Percentiles rank a stretch among this genome's conserved stretches.
Conservation (phyloP, 257 asterid genomes). For the Fraxinus pennsylvanica region DNA sequence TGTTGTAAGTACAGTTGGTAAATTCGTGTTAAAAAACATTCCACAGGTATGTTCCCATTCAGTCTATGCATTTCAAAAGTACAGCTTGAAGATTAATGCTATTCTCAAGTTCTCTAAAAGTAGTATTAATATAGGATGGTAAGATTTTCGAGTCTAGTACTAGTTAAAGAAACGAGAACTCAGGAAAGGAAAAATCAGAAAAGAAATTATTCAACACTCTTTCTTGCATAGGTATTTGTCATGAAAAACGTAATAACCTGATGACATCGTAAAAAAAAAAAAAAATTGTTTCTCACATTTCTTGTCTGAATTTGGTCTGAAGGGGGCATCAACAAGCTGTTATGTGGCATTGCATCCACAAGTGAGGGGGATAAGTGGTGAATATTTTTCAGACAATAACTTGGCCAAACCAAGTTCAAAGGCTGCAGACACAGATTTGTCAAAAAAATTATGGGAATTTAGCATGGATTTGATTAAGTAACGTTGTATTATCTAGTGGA, state of each 20-base stretch:
- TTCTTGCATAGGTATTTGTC: neutral
- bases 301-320: neutral
- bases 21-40: slow-evolving; percentile 49
- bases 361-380: slow-evolving; percentile 62
- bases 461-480: slow-evolving; percentile 48
- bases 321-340: slow-evolving; percentile 88
- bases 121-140: neutral
- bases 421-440: slow-evolving; percentile 54
- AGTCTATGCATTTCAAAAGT: neutral
- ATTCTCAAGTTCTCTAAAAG: neutral
- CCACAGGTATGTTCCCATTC: slow-evolving; percentile 44
- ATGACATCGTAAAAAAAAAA: neutral
- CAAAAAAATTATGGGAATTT: slow-evolving; percentile 72
- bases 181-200: neutral
- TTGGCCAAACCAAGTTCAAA: slow-evolving; percentile 39
- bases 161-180: neutral
- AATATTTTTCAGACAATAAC: slow-evolving; percentile 65
- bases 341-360: slow-evolving; percentile 75
- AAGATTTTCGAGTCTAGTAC: neutral
- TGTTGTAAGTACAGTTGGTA: slow-evolving; percentile 41
- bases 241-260: neutral
- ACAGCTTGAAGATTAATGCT: neutral
- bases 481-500: neutral
- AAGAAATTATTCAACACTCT: neutral
- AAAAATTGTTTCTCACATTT: neutral